Conservation (phyloP, 1,284 basidiomycete species). For the Apiotrichum mycotoxinovorans region DNA sequence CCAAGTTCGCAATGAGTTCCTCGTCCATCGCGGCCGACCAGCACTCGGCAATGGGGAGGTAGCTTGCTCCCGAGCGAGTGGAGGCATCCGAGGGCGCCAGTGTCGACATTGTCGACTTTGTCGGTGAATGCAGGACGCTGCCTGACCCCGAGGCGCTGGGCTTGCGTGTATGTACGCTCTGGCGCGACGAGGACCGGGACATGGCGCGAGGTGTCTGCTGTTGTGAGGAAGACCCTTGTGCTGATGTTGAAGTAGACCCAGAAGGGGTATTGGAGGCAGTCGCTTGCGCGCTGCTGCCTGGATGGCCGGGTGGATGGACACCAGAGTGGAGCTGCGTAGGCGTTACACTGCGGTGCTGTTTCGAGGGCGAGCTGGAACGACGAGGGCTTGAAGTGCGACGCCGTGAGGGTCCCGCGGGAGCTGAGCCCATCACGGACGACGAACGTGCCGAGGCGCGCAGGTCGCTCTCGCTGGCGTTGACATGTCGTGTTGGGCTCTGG, state of each 20-base stretch:
- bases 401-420: not conserved
- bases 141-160: not conserved
- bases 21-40: slow-evolving; percentile 96
- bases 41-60: slow-evolving; percentile 63
- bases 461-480: slow-evolving; percentile 12
- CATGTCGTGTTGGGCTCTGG: slow-evolving; percentile 6
- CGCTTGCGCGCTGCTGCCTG: not conserved
- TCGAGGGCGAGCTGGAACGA: slow-evolving; percentile 1
- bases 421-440: not conserved
- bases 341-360: not conserved
- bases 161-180: slow-evolving; percentile 5
- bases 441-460: slow-evolving; percentile 4
- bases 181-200: slow-evolving; percentile 9
- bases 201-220: not conserved
- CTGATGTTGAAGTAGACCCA: slow-evolving; percentile 1
- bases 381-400: not conserved
- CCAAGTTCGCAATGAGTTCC: slow-evolving; percentile 88
- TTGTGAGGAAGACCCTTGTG: no score
- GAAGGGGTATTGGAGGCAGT: not conserved
- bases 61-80: slow-evolving; percentile 24
- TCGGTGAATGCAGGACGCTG: slow-evolving; percentile 7
- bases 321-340: not conserved
- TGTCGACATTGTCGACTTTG: slow-evolving; percentile 6
- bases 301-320: not conserved
- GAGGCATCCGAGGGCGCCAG: slow-evolving; percentile 10